phyloP scores from a whole-genome alignment of 495 filamentous ascomycete species.

The Melanomma pulvis-pyrius region DNA sequence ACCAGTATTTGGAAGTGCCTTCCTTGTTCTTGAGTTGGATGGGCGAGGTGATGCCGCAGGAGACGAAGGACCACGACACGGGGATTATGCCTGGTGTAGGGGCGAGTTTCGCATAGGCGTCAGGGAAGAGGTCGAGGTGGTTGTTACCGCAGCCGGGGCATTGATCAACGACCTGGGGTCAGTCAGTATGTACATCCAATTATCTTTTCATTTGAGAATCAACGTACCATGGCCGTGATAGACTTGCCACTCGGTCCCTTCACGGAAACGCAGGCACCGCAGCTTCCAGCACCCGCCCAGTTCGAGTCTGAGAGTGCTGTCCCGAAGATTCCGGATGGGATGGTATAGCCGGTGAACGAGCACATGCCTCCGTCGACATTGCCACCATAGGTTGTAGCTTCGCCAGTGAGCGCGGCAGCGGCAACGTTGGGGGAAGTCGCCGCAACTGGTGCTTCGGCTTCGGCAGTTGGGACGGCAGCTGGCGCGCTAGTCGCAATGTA shows the following conservation, averaged over 20 bases:
- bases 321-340: constrained; percentile 58
- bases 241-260: constrained; percentile 55
- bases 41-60: constrained; percentile 56
- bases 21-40: constrained; percentile 60
- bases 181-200: not conserved
- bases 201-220: not conserved
- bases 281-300: constrained; percentile 58
- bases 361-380: constrained; percentile 61
- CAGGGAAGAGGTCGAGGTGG: constrained; percentile 63
- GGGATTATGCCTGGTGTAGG: constrained; percentile 57
- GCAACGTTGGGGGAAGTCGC: constrained; percentile 12
- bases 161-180: constrained; percentile 60
- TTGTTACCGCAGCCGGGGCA: constrained; percentile 59
- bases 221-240: constrained; percentile 64
- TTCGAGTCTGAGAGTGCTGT: constrained; percentile 55
- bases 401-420: constrained; percentile 5
- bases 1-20: constrained; percentile 56
- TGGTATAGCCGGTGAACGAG: constrained; percentile 60
- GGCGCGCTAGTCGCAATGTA: not conserved
- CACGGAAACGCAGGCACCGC: constrained; percentile 61
- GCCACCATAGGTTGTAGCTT: constrained; percentile 55
- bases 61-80: constrained; percentile 56
- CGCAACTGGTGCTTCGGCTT: not conserved
- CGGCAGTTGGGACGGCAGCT: not conserved
- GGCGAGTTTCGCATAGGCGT: constrained; percentile 56